Evolutionary conservation across 2,329 filamentous ascomycete species (phyloP), one percentile per base, ranked within the genome.

Genomic region (Scedosporium boydii): DNA sequence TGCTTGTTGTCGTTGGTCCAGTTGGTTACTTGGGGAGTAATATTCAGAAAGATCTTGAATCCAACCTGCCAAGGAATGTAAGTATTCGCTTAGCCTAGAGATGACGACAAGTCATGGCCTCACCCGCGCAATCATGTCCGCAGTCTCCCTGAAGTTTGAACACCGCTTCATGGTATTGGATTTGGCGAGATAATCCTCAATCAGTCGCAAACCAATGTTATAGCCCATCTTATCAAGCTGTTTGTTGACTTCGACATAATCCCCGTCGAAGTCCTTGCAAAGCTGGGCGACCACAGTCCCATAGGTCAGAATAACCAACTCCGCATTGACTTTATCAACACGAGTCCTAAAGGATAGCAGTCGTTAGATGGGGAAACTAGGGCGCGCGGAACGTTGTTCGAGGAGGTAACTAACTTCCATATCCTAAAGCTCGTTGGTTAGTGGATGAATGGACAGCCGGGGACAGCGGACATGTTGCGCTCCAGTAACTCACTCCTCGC

Each of bases 181-280:
- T 75, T 97, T 98, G 69, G 95, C 95, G 18, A 99, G 86, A 71
- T 97, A 99, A 76, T 99, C 95, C 70, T 99, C 95, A 68, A 99
- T 97, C 67, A 99, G 78, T 44, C 95, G 90, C 71, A 98, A 82
- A 29, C 95, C 95, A 67, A 99, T 99, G 71, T 98, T 98, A 78
- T 98, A 97, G 62, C 95, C 95, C 95, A 99, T 99, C 78, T 93
- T 96, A 73, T 99, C 95, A 55, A 99, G 83, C 75, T 99, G 95
- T 75, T 93, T 92, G 78, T 99, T 99, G 73, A 99, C 93, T 74
- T 98, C 92, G 60, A 85, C 81, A 73, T 99, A 99, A 77, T 98
- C 91, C 70, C 86, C 87, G 69, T 97, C 92, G 73, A 93, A 96
- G 79, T 99, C 95, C 75, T 93, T 93, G 80, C 93, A 98, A 67